Evolutionary conservation across 495 filamentous ascomycete genomes (phyloP), one percentile per base, ranked within the genome.

Genomic region (Neurospora tetraspora): DNA sequence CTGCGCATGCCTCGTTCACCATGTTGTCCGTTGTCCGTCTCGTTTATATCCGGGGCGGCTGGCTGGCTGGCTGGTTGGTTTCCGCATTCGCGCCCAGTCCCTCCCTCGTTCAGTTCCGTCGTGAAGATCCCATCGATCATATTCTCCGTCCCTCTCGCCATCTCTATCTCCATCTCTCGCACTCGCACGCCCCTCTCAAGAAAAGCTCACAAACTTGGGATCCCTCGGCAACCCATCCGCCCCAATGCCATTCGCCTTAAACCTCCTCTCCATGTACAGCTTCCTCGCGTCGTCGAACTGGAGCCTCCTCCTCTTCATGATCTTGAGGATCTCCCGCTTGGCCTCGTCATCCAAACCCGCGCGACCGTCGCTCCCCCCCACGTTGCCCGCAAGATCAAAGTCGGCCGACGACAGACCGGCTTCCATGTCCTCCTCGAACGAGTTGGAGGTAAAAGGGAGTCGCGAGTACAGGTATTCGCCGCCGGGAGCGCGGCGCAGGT

Each of bases 181-280:
- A 1, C 42, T 34, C 12, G 68, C n/a, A 39, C 31, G 16, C 34
- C 2, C 23, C 16, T 37, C 37, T 79, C 70, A 96, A 36, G 93
- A 96, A 81, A 97, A 97, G 71, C 92, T 94, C 12, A 97, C 93
- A 79, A 97, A 96, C 85, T 97, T 97, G 72, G 94, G 93, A 86
- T 98, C 96, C 80, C 89, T 89, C 69, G 96, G 96, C 77, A 89
- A 82, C 40, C 96, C 96, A 81, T 98, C 96, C 18, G 90, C 85
- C 12, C 89, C 94, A 78, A 99, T 98, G 71, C 91, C 91, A 77
- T 97, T 93, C 78, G 89, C 93, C 76, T 87, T 87, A 77, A 99
- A 96, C 74, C 91, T 85, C 73, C 93, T 88, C 84, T 97, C 90
- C 77, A 92, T 94, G 77, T 91, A 95, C 27, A 94, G 86, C 69